These are phyloP conservation scores for Fusarium sp. DNA, from an alignment of 2,329 filamentous ascomycete species.

Conservation along the genomic window DNA sequence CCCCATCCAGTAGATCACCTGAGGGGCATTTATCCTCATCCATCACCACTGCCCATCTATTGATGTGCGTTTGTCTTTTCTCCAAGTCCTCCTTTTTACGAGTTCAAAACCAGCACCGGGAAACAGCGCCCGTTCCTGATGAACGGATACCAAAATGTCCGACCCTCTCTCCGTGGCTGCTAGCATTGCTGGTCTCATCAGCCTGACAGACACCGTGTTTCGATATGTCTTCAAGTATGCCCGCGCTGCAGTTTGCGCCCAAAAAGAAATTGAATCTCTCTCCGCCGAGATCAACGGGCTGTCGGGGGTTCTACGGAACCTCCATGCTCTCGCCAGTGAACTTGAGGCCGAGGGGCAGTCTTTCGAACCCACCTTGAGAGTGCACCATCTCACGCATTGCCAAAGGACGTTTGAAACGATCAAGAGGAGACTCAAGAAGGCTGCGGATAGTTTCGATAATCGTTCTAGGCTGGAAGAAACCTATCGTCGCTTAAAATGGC, in stretches of 20 bases:
- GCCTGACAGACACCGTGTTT: constrained; percentile 16
- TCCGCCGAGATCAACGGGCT: constrained; percentile 15
- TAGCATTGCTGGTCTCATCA: constrained; percentile 24
- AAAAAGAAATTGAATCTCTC: constrained; percentile 7
- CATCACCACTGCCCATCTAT: no score
- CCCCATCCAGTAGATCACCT: no score
- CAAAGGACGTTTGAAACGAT: constrained; percentile 5
- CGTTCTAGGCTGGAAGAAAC: background rate
- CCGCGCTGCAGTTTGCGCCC: background rate
- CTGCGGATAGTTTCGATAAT: constrained; percentile 1
- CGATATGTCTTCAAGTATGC: constrained; percentile 14
- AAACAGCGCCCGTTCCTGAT: constrained; percentile 8
- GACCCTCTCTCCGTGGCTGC: constrained; percentile 25
- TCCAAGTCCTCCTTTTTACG: no score
- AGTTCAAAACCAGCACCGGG: no score
- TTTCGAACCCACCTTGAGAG: constrained; percentile 8
- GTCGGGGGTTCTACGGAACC: background rate
- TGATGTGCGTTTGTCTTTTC: no score
- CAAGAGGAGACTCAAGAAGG: constrained; percentile 2
- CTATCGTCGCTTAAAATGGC: constrained; percentile 24
- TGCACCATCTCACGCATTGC: constrained; percentile 11
- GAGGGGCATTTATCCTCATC: no score
- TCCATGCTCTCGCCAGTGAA: constrained; percentile 12
- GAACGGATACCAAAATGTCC: background rate
- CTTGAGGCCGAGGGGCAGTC: constrained; percentile 9